Evolutionary conservation across 2,329 filamentous ascomycete species (phyloP).

Genomic region (Fusarium citri): DNA sequence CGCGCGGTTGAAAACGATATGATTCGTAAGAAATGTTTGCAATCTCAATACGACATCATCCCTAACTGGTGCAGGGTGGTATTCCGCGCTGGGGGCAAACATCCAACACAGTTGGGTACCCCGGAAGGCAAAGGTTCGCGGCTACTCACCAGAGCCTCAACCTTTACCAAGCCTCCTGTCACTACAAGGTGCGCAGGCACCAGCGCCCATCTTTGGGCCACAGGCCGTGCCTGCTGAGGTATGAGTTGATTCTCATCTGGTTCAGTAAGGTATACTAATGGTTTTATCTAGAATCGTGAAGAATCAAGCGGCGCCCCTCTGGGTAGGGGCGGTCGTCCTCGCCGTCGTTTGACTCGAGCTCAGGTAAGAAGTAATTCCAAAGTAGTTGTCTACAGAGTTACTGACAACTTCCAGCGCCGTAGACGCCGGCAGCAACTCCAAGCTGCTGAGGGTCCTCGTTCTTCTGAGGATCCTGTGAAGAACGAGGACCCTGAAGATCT

Average conservation of each 20-base stretch:
- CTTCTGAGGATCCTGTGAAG: too few relatives aligned
- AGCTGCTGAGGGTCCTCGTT: too few relatives aligned
- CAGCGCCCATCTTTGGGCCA: background rate
- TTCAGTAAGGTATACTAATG: background rate
- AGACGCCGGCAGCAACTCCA: too few relatives aligned
- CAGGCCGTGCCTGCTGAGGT: background rate
- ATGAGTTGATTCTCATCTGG: background rate
- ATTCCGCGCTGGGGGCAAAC: background rate
- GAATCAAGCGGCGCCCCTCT: background rate
- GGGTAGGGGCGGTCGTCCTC: background rate
- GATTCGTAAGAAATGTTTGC: background rate
- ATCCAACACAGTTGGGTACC: background rate
- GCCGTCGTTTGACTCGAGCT: background rate
- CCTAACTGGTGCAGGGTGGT: background rate
- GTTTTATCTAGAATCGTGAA: background rate
- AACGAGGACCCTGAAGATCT: too few relatives aligned
- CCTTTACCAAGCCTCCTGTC: background rate
- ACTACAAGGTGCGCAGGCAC: accelerated
- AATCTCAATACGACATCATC: background rate
- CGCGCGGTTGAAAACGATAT: background rate
- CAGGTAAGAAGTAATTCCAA: background rate
- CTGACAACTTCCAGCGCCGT: background rate
- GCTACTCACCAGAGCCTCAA: background rate
- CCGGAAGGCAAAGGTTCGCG: background rate
- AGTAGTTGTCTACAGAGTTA: background rate